Evolutionary conservation across 768 basidiomycete species (phyloP).

Genomic region (Suillus plorans): DNA sequence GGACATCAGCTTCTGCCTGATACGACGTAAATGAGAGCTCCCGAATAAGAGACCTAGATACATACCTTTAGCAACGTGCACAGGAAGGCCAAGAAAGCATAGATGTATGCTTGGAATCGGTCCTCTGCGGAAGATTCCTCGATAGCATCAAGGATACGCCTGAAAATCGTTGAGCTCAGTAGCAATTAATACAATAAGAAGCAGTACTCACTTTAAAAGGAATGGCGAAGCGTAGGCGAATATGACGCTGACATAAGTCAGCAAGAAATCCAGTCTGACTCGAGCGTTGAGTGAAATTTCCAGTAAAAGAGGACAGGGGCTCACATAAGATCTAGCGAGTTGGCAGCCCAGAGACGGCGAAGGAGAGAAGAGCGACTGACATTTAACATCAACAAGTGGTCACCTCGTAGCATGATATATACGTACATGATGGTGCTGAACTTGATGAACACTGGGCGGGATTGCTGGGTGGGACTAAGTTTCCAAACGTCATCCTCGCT

Average conservation of each 20-base stretch:
- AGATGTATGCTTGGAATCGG: conserved; percentile 68
- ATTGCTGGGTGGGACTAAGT: conserved; percentile 66
- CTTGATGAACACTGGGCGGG: conserved; percentile 59
- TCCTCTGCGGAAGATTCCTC: conserved; percentile 47
- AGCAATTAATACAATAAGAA: background rate
- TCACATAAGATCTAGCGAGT: conserved; percentile 45
- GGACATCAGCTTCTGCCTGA: conserved; percentile 64
- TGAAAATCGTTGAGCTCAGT: conserved; percentile 17
- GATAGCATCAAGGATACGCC: conserved; percentile 61
- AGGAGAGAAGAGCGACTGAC: conserved; percentile 35
- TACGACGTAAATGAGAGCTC: background rate
- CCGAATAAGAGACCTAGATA: background rate
- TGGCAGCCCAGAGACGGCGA: conserved; percentile 42
- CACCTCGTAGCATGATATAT: background rate
- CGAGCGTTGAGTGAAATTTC: background rate
- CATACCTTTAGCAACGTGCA: conserved; percentile 40
- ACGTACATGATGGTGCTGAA: conserved; percentile 34
- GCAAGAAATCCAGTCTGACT: conserved; percentile 56
- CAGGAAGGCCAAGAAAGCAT: conserved; percentile 72
- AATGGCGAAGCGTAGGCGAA: conserved; percentile 84
- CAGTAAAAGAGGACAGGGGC: background rate
- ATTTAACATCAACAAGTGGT: background rate
- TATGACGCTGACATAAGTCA: conserved; percentile 67
- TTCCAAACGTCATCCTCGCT: conserved; percentile 72
- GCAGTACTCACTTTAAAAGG: conserved; percentile 65